phyloP scores from a whole-genome alignment of 1,284 basidiomycete genomes.

The Malassezia furfur region DNA sequence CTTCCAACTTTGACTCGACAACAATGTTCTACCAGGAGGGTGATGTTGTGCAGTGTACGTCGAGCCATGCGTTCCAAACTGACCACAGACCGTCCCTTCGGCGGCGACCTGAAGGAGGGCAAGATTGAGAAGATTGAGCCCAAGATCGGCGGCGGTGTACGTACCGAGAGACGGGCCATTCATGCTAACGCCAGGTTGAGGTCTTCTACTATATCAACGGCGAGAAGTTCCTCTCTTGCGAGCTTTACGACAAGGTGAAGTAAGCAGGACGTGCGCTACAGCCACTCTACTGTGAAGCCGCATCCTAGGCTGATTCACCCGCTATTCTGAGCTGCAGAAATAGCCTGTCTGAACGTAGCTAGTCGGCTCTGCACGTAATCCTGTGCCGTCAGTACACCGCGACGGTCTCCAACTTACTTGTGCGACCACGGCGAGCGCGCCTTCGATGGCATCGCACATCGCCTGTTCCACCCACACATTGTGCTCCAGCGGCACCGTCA shows the following conservation, averaged over 20 bases:
- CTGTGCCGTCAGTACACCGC: slow-evolving; percentile 11
- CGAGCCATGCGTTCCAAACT: neutral
- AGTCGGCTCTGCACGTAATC: slow-evolving; percentile 38
- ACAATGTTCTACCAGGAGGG: slow-evolving; percentile 36
- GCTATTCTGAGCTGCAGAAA: neutral
- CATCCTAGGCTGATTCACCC: no score
- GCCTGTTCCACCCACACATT: slow-evolving; percentile 46
- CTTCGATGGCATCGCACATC: slow-evolving; percentile 40
- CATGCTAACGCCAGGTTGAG: slow-evolving; percentile 25
- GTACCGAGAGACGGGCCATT: slow-evolving; percentile 7
- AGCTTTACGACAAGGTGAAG: slow-evolving; percentile 33
- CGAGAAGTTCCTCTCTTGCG: slow-evolving; percentile 35
- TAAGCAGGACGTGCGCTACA: neutral
- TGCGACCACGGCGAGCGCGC: slow-evolving; percentile 35
- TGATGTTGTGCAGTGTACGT: slow-evolving; percentile 36
- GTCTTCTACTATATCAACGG: slow-evolving; percentile 40
- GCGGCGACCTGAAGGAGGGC: slow-evolving; percentile 36
- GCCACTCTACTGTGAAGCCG: no score
- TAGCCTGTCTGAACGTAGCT: slow-evolving; percentile 5
- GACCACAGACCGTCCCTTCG: slow-evolving; percentile 33
- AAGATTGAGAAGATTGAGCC: slow-evolving; percentile 42
- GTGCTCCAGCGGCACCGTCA: slow-evolving; percentile 34
- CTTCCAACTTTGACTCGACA: slow-evolving; percentile 6
- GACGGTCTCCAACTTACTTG: slow-evolving; percentile 12
- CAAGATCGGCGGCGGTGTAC: slow-evolving; percentile 39